phyloP scores from a whole-genome alignment of 768 basidiomycete genomes.

The Gloeophyllum trabeum region DNA sequence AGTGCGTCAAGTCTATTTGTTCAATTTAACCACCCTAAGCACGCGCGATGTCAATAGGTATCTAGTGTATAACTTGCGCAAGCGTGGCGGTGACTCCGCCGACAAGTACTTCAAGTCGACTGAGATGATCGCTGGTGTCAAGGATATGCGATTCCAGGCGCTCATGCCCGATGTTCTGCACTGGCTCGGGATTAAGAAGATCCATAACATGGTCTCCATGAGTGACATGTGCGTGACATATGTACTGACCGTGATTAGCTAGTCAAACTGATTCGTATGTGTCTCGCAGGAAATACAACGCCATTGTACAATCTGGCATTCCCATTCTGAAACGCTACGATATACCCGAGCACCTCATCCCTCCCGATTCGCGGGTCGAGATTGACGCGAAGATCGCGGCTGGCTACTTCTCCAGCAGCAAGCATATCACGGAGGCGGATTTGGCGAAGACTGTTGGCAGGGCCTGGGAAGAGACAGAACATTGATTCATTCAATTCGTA shows the following conservation, averaged over 20 bases:
- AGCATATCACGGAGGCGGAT: slow-evolving; percentile 68
- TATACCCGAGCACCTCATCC: slow-evolving; percentile 86
- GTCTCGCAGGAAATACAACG: slow-evolving; percentile 84
- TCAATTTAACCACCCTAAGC: not conserved
- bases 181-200: slow-evolving; percentile 87
- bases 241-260: slow-evolving; percentile 1
- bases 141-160: slow-evolving; percentile 92
- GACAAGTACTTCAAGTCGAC: slow-evolving; percentile 93
- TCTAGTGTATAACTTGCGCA: slow-evolving; percentile 93
- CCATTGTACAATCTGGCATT: slow-evolving; percentile 85
- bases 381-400: slow-evolving; percentile 95
- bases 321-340: slow-evolving; percentile 76
- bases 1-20: slow-evolving; percentile 30
- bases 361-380: slow-evolving; percentile 84
- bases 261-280: not conserved
- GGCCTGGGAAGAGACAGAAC: slow-evolving; percentile 86
- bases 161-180: slow-evolving; percentile 95
- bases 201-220: slow-evolving; percentile 87
- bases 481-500: slow-evolving; percentile 23
- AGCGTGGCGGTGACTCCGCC: slow-evolving; percentile 88
- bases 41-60: slow-evolving; percentile 33
- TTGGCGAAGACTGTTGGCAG: slow-evolving; percentile 79
- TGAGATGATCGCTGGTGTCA: slow-evolving; percentile 88
- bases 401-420: slow-evolving; percentile 82
- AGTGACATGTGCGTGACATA: slow-evolving; percentile 67